phyloP scores from a whole-genome alignment of 1,284 basidiomycete genomes.

The Rhodofomes roseus region DNA sequence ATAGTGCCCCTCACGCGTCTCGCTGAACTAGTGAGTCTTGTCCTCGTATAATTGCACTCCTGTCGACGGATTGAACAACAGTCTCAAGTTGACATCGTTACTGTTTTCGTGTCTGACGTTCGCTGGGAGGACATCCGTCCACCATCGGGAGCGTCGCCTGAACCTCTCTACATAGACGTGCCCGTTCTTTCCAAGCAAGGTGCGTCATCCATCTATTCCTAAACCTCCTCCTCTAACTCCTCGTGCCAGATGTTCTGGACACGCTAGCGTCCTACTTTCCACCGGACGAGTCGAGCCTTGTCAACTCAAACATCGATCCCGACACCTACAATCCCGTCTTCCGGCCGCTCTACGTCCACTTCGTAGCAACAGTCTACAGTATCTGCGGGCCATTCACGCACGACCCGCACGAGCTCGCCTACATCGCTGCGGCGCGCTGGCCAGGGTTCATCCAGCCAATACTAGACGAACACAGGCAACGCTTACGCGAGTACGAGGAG shows the following conservation, averaged over 20 bases:
- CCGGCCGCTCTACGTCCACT: constrained; percentile 61
- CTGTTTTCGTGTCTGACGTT: constrained; percentile 65
- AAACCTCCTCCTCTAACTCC: not conserved
- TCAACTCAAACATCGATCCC: constrained; percentile 17
- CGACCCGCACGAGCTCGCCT: constrained; percentile 68
- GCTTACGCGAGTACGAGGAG: not conserved
- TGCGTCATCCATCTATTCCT: constrained; percentile 24
- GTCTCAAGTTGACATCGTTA: constrained; percentile 44
- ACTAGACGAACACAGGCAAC: constrained; percentile 43
- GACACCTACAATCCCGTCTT: constrained; percentile 51
- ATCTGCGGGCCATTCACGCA: constrained; percentile 64
- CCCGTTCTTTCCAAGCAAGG: constrained; percentile 58
- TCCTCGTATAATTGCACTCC: not conserved
- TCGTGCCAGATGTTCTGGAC: constrained; percentile 32
- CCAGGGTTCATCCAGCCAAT: constrained; percentile 71
- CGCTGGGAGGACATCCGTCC: constrained; percentile 78
- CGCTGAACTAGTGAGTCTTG: constrained; percentile 60
- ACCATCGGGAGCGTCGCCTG: constrained; percentile 63
- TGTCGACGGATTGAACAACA: constrained; percentile 13
- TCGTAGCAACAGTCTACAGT: constrained; percentile 59
- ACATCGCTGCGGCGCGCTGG: constrained; percentile 78
- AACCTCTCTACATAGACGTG: constrained; percentile 74
- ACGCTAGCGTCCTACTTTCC: constrained; percentile 34
- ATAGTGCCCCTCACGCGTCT: constrained; percentile 71
- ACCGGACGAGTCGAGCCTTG: constrained; percentile 1